A percentile compares a stretch with the other conserved stretches of the same genome.
phyloP scores from a whole-genome alignment of 306 rosid genomes.

The Vigna mungo region DNA sequence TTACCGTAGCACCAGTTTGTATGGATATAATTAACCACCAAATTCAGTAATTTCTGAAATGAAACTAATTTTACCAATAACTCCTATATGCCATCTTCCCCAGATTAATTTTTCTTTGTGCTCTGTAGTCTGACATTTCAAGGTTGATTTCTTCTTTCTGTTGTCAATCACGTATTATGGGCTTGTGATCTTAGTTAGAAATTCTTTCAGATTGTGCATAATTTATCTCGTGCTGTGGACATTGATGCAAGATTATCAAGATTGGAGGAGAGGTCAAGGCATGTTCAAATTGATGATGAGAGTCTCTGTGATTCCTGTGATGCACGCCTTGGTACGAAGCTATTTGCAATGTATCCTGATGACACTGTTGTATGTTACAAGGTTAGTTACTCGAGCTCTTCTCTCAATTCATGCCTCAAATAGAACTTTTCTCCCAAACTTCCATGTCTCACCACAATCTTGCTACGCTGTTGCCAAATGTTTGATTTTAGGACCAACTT shows the following conservation, averaged over 20 bases:
- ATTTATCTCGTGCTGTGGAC: conserved; percentile 85
- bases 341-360: conserved; percentile 99
- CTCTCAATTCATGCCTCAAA: conserved; percentile 9
- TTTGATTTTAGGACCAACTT: background rate
- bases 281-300: conserved; percentile 93
- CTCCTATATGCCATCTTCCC: conserved; percentile 17
- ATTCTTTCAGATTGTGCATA: conserved; percentile 81
- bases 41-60: conserved; percentile 12
- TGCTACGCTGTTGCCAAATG: conserved; percentile 28
- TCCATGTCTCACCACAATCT: conserved; percentile 15
- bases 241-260: conserved; percentile 91
- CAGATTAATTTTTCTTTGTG: conserved; percentile 1
- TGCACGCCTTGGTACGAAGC: conserved; percentile 96
- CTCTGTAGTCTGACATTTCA: background rate
- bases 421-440: conserved; percentile 20
- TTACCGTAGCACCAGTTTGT: conserved; percentile 1
- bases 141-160: background rate
- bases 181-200: conserved; percentile 16
- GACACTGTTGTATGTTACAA: conserved; percentile 93
- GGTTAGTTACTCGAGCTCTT: conserved; percentile 60
- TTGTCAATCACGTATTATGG: conserved; percentile 21
- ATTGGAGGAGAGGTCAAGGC: conserved; percentile 95
- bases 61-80: conserved; percentile 27
- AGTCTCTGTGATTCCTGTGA: conserved; percentile 96
- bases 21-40: conserved; percentile 14